Base-by-base conservation (phyloP, 2,329 filamentous ascomycete species). In the Stachybotrys chartarum region DNA sequence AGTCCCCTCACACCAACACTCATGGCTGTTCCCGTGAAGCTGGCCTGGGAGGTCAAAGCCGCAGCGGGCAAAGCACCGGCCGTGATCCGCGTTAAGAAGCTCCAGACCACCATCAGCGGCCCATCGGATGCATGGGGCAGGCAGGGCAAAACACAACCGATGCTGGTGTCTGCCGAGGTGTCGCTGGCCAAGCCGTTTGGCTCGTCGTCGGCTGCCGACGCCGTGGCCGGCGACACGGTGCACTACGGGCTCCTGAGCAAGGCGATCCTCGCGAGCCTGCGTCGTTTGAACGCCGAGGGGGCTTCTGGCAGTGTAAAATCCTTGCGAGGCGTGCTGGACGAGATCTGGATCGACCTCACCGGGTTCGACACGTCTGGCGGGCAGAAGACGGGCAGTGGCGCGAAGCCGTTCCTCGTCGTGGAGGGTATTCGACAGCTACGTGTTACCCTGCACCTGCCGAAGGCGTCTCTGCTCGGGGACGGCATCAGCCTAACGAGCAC, bases 241-340 rank as follows among this genome's bases (percentile, higher is more conserved):
- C 86, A 92, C 72, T 92, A 92, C 64, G 88, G 88, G 2, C 77
- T 74, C 10, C 75, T 91, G 14, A 85, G 83, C 72, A 90, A 91
- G 71, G 75, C 77, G 0, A 75, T 91, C 14, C 71, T 86, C 35
- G 68, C 70, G 30, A 73, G 72, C 12, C 65, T 85, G 30, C 68
- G 71, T 50, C 58, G 68, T n/a, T 61, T 66, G 24, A 56, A 54
- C 50, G 30, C 30, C 16, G 48, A 50, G 31, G 48, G 54, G 42
- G 35, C 49, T 2, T 44, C 53, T 6, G 53, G 10, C 16, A 24
- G 58, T 47, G 11, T 31, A 53, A n/a, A 59, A 42, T 58, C 60
- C 3, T 60, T 72, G 53, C 61, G 61, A 16, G 59, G 57, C 6
- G 59, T 72, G 31, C 53, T 75, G 44, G 59, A 67, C 52, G 58